phyloP scores from a whole-genome alignment of 2,329 filamentous ascomycete genomes.

The Pseudogymnoascus sp. region DNA sequence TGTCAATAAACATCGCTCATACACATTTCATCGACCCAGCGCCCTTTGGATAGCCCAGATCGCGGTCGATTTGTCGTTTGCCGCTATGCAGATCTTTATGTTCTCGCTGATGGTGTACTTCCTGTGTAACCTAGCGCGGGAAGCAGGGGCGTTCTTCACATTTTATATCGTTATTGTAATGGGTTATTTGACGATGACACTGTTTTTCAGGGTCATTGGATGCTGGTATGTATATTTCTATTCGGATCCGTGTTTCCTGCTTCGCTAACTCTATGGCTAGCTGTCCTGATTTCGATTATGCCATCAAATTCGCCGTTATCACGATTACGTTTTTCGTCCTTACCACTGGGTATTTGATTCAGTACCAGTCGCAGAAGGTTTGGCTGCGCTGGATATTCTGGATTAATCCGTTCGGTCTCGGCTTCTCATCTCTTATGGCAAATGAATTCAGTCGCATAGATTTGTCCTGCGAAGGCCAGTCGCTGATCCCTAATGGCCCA shows the following conservation, averaged over 20 bases:
- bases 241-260: background rate
- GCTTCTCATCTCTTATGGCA: conserved; percentile 58
- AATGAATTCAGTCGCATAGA: conserved; percentile 61
- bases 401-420: conserved; percentile 62
- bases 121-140: conserved; percentile 49
- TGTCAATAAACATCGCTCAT: conserved; percentile 50
- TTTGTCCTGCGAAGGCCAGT: conserved; percentile 43
- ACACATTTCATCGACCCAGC: conserved; percentile 50
- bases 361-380: conserved; percentile 36
- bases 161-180: conserved; percentile 49
- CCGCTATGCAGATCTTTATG: conserved; percentile 49
- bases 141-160: conserved; percentile 52
- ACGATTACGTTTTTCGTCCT: conserved; percentile 46
- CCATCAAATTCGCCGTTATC: conserved; percentile 49
- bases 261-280: conserved; percentile 32
- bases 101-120: conserved; percentile 57
- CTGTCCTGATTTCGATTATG: conserved; percentile 49
- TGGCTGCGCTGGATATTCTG: conserved; percentile 60
- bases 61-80: conserved; percentile 46
- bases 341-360: conserved; percentile 58
- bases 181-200: conserved; percentile 50
- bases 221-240: background rate
- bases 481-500: conserved; percentile 41
- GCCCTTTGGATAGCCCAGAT: conserved; percentile 52
- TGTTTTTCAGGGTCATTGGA: conserved; percentile 39